Evolutionary conservation across 192 early-diverging fungal genomes (phyloP).

Genomic region (Umbelopsis ramanniana): DNA sequence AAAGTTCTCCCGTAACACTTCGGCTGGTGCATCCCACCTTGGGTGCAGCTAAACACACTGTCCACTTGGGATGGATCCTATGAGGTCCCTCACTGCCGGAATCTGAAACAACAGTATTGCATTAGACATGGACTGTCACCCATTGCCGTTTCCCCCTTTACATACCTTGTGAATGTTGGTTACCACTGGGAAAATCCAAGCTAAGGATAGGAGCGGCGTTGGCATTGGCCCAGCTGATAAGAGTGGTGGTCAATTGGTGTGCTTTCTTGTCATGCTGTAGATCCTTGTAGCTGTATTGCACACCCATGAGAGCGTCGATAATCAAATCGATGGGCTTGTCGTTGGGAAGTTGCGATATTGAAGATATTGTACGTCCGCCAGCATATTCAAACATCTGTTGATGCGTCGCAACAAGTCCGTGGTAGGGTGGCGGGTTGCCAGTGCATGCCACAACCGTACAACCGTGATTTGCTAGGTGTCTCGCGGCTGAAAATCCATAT

Average conservation of each 20-base stretch:
- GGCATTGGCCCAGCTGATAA: conserved; percentile 75
- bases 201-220: conserved; percentile 65
- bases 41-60: conserved; percentile 77
- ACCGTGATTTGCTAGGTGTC: conserved; percentile 81
- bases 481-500: conserved; percentile 69
- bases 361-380: conserved; percentile 14
- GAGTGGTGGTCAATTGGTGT: conserved; percentile 44
- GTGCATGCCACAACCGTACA: conserved; percentile 59
- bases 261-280: conserved; percentile 23
- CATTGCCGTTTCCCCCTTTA: background rate
- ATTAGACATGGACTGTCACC: background rate
- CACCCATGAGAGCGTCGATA: conserved; percentile 72
- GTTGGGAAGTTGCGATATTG: background rate
- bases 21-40: conserved; percentile 62
- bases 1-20: conserved; percentile 69
- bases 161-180: conserved; percentile 57
- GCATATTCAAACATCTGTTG: conserved; percentile 15
- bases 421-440: conserved; percentile 10
- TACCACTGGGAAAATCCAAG: conserved; percentile 74
- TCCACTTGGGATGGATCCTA: conserved; percentile 73
- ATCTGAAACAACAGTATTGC: background rate
- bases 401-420: background rate
- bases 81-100: conserved; percentile 22
- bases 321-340: conserved; percentile 55
- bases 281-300: conserved; percentile 30